These are phyloP conservation scores for Candida pseudoglaebosa DNA, from an alignment of 805 yeast genomes.

Conservation along the genomic window DNA sequence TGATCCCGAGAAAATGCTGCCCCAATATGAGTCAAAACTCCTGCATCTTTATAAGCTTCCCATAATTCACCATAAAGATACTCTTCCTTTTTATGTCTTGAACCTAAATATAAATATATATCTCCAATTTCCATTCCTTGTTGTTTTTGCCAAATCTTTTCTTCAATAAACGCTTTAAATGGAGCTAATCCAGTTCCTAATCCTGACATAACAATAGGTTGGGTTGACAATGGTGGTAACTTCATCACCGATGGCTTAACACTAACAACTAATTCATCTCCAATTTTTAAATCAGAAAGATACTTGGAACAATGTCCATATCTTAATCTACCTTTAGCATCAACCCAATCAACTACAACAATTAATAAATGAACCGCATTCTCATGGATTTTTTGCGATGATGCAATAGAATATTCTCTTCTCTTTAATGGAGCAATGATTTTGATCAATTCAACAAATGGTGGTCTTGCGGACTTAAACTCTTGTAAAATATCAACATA, in stretches of 20 bases:
- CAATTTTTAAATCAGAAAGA: constrained; percentile 72
- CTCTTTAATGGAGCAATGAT: constrained; percentile 86
- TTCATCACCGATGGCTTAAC: constrained; percentile 98
- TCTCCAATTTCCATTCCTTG: constrained; percentile 91
- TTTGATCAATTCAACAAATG: constrained; percentile 61
- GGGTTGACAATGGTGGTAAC: constrained; percentile 79
- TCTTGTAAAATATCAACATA: constrained; percentile 78
- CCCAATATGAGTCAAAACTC: constrained; percentile 88
- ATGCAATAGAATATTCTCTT: constrained; percentile 96
- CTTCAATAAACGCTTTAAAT: constrained; percentile 95
- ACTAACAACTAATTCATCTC: constrained; percentile 84
- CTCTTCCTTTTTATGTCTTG: constrained; percentile 94
- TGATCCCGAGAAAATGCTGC: constrained; percentile 99
- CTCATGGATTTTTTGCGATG: constrained; percentile 89
- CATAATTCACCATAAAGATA: constrained; percentile 94
- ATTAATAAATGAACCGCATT: constrained; percentile 86
- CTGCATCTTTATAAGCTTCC: constrained; percentile 94
- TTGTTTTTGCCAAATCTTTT: constrained; percentile 86
- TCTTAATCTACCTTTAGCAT: constrained; percentile 77
- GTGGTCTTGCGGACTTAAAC: constrained; percentile 79
- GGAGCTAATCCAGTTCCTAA: constrained; percentile 98
- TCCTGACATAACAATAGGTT: constrained; percentile 95
- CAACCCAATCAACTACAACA: constrained; percentile 96
- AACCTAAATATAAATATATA: constrained; percentile 82
- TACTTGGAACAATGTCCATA: constrained; percentile 94